phyloP scores from a whole-genome alignment of 768 basidiomycete species.

The Tremella yokohamensis region DNA sequence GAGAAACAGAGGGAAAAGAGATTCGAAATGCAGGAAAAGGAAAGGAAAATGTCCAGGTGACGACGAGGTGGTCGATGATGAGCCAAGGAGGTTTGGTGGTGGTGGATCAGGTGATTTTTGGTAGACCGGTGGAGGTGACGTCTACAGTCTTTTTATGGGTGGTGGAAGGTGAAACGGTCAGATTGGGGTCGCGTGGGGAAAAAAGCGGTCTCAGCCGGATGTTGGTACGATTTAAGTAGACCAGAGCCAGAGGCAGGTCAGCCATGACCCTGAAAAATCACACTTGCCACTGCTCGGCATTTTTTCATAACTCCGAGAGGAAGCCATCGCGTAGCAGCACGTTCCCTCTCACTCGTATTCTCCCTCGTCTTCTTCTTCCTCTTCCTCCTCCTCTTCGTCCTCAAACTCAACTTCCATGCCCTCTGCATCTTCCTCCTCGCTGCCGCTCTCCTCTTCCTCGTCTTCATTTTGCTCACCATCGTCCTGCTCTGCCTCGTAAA shows the following conservation, averaged over 20 bases:
- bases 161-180: too few relatives aligned
- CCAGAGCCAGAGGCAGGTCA: background rate
- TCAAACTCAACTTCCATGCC: conserved; percentile 23
- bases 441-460: conserved; percentile 20
- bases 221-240: background rate
- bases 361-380: conserved; percentile 29
- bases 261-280: background rate
- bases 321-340: background rate
- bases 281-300: background rate
- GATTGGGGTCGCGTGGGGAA: background rate
- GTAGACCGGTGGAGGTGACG: background rate
- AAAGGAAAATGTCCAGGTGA: background rate
- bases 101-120: background rate
- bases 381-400: conserved; percentile 28
- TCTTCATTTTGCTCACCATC: conserved; percentile 22
- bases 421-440: conserved; percentile 24
- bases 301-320: background rate
- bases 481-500: conserved; percentile 25
- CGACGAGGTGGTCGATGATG: background rate
- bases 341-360: conserved; percentile 1
- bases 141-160: too few relatives aligned
- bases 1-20: conserved; percentile 1
- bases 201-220: background rate
- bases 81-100: background rate
- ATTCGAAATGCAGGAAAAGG: conserved; percentile 4